Evolutionary conservation across 352 stramenopile species (phyloP), one percentile per base, ranked within the genome.

Genomic region (Pythium rishiriense): DNA sequence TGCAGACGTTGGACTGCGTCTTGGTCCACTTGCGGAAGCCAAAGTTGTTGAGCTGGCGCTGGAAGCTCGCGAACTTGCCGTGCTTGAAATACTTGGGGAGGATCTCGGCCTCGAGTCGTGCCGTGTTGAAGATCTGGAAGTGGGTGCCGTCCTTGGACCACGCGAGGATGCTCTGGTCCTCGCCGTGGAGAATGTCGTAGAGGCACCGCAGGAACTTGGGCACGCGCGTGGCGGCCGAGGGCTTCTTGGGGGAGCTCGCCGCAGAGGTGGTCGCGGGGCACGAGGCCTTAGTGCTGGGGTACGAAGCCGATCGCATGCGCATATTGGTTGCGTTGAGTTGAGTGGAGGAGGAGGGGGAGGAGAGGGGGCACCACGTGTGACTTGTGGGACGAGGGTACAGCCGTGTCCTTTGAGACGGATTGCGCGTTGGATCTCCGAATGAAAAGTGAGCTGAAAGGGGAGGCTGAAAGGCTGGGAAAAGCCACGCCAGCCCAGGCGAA

Each of bases 41-140:
- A 73, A 98, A 98, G 74, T 98, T 97, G 74, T 96, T 97, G 41
- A 98, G 81, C 62, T 98, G 90, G 12, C 93, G 85, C 64, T 96
- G 87, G 54, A 98, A 93, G 43, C 88, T 97, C 12, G 93, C 83
- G 74, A 98, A 97, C 67, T 93, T 97, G 67, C 84, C 76, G 73
- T 98, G 93, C 69, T 97, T 98, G 69, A 98, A 98, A 78, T 98
- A 98, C 68, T 91, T 89, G 28, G 91, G 91, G 12, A 98, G 75
- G 47, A 98, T 78, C 31, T 87, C 72, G 17, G 89, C 49, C 47
- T 86, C 76, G 9, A 90, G 77, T 12, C 78, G 79, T 50, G 78
- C 72, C 33, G 73, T 87, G 65, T 87, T 62, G 57, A 81, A 77
- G 63, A 93, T 83, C 68, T 90, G 78, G 62, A 94, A 93, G 62